Evolutionary conservation across 2,329 filamentous ascomycete genomes (phyloP), one percentile per base, ranked within the genome.

Genomic region (Chalara sp.): DNA sequence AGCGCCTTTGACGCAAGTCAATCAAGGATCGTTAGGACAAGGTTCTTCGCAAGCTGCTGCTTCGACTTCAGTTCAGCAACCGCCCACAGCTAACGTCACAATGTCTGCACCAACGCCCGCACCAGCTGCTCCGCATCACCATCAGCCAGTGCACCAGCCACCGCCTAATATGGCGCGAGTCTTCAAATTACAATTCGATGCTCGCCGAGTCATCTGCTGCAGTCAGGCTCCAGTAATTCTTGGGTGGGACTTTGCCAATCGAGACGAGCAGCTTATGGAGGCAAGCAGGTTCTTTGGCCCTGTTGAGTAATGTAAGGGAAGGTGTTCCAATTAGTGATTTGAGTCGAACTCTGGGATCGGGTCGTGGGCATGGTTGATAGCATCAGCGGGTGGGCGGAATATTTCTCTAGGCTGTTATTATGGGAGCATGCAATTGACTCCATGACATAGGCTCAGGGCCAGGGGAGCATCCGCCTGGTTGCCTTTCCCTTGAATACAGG

Each of bases 131-230:
- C 41, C 46, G 43, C 13, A 31, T 45, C 21, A 43, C 43, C 44
- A 10, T 30, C 48, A 39, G 32, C 44, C 39, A 35, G 33, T 48
- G 6, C 43, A 49, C 32, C 50, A 52, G 13, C 50, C 50, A 28
- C 46, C 35, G n/a, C 51, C 39, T 31, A 61, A 55, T 46, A 62
- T 62, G 54, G 60, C 58, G 4, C 53, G 93, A 29, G 87, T 99
- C 3, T 99, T 97, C 75, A 99, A 99, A 69, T 75, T 97, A 35
- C 93, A 99, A 67, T 99, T 96, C 60, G 93, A 99, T 65, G 88
- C 90, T 1, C 80, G 90, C 28, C 84, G 91, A 61, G 95, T 99
- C 59, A 86, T 99, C 49, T 96, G 91, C 71, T 96, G 92, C 66
- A 93, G 87, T 57, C 91, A 97, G 67, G 89, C 93, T 51, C 84